Evolutionary conservation across 2,329 filamentous ascomycete species (phyloP).

Genomic region (Albophoma yamanashiensis): DNA sequence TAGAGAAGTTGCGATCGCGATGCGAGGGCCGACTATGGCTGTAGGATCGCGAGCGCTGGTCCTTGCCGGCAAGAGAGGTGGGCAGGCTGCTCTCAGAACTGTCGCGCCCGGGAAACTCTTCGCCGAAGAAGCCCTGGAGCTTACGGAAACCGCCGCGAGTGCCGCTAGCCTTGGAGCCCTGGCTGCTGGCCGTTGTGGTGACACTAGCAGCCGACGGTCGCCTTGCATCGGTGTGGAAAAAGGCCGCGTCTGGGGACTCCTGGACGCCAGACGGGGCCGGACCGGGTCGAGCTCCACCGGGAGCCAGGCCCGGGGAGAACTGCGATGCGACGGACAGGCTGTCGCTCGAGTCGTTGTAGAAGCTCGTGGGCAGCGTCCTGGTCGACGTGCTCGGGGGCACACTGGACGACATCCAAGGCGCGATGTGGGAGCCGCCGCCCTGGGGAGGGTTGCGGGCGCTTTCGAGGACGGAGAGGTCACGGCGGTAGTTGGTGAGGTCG

Average conservation of each 20-base stretch:
- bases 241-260: slow-evolving; percentile 51
- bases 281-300: slow-evolving; percentile 21
- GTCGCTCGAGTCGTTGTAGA: slow-evolving; percentile 69
- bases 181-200: slow-evolving; percentile 67
- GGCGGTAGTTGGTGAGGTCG: slow-evolving; percentile 60
- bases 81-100: slow-evolving; percentile 62
- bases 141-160: slow-evolving; percentile 68
- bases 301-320: slow-evolving; percentile 59
- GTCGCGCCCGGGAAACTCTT: slow-evolving; percentile 68
- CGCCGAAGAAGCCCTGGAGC: slow-evolving; percentile 84
- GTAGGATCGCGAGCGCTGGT: slow-evolving; percentile 53
- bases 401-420: slow-evolving; percentile 46
- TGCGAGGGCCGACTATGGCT: slow-evolving; percentile 44
- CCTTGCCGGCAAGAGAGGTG: slow-evolving; percentile 36
- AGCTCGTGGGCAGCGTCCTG: slow-evolving; percentile 41
- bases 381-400: slow-evolving; percentile 21
- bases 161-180: slow-evolving; percentile 65
- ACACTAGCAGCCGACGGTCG: slow-evolving; percentile 83
- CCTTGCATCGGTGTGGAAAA: slow-evolving; percentile 55
- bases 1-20: slow-evolving; percentile 74
- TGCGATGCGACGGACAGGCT: slow-evolving; percentile 52
- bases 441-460: slow-evolving; percentile 36
- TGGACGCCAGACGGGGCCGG: slow-evolving; percentile 25
- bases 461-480: slow-evolving; percentile 60
- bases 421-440: slow-evolving; percentile 35